Evolutionary conservation across 108 stramenopile genomes (phyloP).

Genomic region (Schizochytrium sp.): DNA sequence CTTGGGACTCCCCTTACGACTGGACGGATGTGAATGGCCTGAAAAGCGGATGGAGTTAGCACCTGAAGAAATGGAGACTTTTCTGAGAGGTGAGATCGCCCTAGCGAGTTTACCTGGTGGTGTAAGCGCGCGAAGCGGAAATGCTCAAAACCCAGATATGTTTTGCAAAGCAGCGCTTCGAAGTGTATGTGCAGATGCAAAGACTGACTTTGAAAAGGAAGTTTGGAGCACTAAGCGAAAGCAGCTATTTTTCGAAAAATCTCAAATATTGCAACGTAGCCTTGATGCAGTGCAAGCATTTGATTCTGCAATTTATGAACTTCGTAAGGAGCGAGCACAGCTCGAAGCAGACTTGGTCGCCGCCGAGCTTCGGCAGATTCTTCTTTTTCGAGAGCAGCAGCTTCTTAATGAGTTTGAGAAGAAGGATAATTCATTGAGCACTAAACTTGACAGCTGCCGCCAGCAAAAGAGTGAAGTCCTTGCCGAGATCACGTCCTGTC

Average conservation of each 20-base stretch:
- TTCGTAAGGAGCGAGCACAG: conserved; percentile 71
- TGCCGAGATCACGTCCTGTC: conserved; percentile 61
- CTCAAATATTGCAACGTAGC: conserved; percentile 62
- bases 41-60: conserved; percentile 65
- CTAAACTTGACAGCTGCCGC: conserved; percentile 71
- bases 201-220: conserved; percentile 59
- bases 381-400: conserved; percentile 72
- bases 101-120: too few relatives aligned
- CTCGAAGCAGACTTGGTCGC: conserved; percentile 72
- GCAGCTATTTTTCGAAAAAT: conserved; percentile 68
- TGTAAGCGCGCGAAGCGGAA: too few relatives aligned
- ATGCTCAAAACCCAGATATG: not conserved
- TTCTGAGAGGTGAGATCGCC: not conserved
- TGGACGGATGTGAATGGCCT: conserved; percentile 68
- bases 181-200: conserved; percentile 39
- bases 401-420: conserved; percentile 74
- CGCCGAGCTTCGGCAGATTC: conserved; percentile 72
- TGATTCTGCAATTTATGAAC: conserved; percentile 71
- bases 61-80: conserved; percentile 61
- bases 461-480: conserved; percentile 74
- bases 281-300: conserved; percentile 68
- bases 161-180: conserved; percentile 26
- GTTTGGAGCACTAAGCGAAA: conserved; percentile 51
- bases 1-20: not conserved
- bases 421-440: conserved; percentile 71